Evolutionary conservation across 768 basidiomycete species (phyloP).

Genomic region (Termitomyces heimii): DNA sequence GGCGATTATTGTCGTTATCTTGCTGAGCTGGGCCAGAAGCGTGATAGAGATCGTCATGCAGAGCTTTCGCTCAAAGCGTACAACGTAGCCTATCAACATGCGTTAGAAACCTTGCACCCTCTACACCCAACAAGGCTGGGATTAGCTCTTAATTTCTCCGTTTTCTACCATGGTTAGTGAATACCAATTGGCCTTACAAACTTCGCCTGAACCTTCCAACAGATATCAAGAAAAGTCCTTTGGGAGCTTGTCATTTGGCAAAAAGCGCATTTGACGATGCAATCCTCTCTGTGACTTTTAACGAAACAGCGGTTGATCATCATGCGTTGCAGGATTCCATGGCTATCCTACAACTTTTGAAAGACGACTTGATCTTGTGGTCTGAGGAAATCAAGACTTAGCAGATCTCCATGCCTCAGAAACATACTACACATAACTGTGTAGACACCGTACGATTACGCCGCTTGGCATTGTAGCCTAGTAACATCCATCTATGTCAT

Average conservation of each 20-base stretch:
- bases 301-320: constrained; percentile 31
- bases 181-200: background rate
- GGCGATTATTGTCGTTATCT: constrained; percentile 92
- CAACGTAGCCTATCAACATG: constrained; percentile 83
- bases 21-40: constrained; percentile 75
- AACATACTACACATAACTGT: constrained; percentile 3
- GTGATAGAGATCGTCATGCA: constrained; percentile 62
- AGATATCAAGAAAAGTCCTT: constrained; percentile 80
- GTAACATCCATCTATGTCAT: background rate
- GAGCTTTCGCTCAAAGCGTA: constrained; percentile 79
- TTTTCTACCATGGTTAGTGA: constrained; percentile 68
- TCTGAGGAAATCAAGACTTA: constrained; percentile 59
- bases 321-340: constrained; percentile 64
- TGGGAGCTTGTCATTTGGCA: constrained; percentile 82
- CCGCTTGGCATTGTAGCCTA: background rate
- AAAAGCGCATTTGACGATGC: constrained; percentile 94
- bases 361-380: constrained; percentile 86
- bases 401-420: background rate
- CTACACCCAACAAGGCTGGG: constrained; percentile 86
- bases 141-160: constrained; percentile 89
- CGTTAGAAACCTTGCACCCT: constrained; percentile 62
- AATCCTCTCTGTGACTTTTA: constrained; percentile 52
- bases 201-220: background rate
- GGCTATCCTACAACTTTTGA: constrained; percentile 76
- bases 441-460: background rate